Base-by-base conservation (phyloP, 352 stramenopile genomes). In the Phytopythium chamaehyphon region DNA sequence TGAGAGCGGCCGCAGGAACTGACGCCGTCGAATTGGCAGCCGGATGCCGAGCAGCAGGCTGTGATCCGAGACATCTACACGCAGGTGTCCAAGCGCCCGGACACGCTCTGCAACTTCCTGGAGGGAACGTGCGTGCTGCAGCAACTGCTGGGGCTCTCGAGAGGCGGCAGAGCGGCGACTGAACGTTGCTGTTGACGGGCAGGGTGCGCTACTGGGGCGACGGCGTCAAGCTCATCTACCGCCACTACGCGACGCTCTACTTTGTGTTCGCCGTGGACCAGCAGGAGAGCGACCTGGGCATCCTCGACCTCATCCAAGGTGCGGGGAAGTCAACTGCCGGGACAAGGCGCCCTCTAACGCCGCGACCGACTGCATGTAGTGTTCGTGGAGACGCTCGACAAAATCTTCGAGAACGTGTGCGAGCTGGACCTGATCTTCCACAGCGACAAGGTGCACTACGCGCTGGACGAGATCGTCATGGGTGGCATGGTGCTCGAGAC, bases 371-470 rank as follows among this genome's bases (percentile, higher is more conserved):
- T 45, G 24, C 11, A 19, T 8, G n/a, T 40, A 96, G 89, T 97
- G 23, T 97, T 98, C 51, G 93, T 98, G 15, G 93, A 98, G 64
- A 96, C 93, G 33, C 76, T 98, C 47, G 92, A 99, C 81, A 99
- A 99, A 73, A 98, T 96, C 66, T 99, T 99, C 70, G 96, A 99
- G 63, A 99, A 99, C 80, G 97, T 99, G 18, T 99, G 97, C 76
- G 97, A 99, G 76, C 80, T 99, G 43, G 97, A 99, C 64, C 80
- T 99, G 33, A 99, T 99, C 66, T 99, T 99, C 78, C 96, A 99
- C 78, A 98, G 91, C 40, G 96, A 99, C 87, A 96, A 97, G 59
- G 77, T 97, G 22, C 90, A 98, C 60, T 98, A 97, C 64, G 90
- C 98, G 40, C 76, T 99, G 49, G 97, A 99, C 78, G 97, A 99